Evolutionary conservation across 2,329 filamentous ascomycete genomes (phyloP).

Genomic region (Cercospora sojina): DNA sequence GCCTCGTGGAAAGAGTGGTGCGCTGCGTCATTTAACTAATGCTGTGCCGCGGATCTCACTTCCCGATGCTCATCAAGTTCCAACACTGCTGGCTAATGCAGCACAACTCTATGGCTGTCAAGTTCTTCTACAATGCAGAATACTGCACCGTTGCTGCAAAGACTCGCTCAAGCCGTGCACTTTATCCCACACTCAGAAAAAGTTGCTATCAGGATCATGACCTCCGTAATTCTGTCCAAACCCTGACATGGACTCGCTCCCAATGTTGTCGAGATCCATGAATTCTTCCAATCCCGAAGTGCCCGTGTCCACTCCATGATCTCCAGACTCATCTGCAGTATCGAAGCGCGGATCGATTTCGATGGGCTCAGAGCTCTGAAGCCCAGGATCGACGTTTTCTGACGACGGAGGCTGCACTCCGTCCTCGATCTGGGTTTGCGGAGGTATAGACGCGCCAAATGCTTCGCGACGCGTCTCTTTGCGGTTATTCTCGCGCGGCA

Average conservation of each 20-base stretch:
- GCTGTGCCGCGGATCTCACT: not conserved
- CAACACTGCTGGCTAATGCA: not conserved
- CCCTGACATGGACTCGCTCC: conserved; percentile 27
- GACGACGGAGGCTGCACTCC: conserved; percentile 39
- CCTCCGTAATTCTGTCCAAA: conserved; percentile 33
- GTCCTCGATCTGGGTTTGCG: conserved; percentile 41
- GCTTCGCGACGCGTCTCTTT: conserved; percentile 42
- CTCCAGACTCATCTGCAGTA: conserved; percentile 27
- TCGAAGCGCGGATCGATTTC: conserved; percentile 38
- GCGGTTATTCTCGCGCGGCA: conserved; percentile 33
- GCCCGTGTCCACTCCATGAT: not conserved
- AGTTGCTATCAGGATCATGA: conserved; percentile 9
- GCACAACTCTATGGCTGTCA: not conserved
- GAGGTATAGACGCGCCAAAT: conserved; percentile 44
- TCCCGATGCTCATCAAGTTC: not conserved
- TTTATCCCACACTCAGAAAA: conserved; percentile 3
- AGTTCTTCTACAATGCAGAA: not conserved
- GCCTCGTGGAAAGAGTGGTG: not conserved
- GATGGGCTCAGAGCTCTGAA: conserved; percentile 19
- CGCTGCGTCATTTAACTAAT: not conserved
- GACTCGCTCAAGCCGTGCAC: not conserved
- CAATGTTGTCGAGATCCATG: conserved; percentile 43
- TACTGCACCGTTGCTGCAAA: not conserved
- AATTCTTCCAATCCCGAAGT: conserved; percentile 41
- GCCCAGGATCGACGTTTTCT: conserved; percentile 24